phyloP scores from a whole-genome alignment of 345 rosid species.

The Melaleuca quinquenervia region DNA sequence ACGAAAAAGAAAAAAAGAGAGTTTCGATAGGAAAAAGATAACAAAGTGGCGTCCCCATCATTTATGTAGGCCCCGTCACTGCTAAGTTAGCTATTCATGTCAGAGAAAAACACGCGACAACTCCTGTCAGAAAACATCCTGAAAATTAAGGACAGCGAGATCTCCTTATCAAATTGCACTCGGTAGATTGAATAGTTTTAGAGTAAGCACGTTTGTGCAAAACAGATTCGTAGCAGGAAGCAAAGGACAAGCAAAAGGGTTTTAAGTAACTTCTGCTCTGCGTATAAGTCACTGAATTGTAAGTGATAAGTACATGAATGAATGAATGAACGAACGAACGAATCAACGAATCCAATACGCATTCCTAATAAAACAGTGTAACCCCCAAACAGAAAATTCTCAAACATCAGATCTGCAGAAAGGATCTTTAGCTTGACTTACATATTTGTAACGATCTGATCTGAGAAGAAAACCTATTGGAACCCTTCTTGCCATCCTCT shows the following conservation, averaged over 20 bases:
- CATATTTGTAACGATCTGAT: neutral
- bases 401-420: neutral
- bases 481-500: slow-evolving; percentile 12
- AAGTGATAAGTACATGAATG: neutral
- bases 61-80: neutral
- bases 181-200: neutral
- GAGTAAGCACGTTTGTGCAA: neutral
- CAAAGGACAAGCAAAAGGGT: neutral
- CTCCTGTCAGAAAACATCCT: neutral
- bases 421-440: neutral
- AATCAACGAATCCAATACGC: neutral
- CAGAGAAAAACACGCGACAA: neutral
- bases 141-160: neutral
- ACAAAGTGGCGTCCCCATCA: neutral
- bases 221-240: neutral
- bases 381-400: neutral
- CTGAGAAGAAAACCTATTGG: neutral
- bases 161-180: neutral
- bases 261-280: neutral
- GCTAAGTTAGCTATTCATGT: neutral
- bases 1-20: too few relatives aligned
- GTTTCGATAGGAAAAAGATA: neutral
- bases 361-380: neutral
- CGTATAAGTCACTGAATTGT: neutral
- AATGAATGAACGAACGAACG: too few relatives aligned